Percentiles rank a stretch among this genome's conserved stretches.
Evolutionary conservation across 768 basidiomycete species (phyloP).

Genomic region (Mycena leptocephala): DNA sequence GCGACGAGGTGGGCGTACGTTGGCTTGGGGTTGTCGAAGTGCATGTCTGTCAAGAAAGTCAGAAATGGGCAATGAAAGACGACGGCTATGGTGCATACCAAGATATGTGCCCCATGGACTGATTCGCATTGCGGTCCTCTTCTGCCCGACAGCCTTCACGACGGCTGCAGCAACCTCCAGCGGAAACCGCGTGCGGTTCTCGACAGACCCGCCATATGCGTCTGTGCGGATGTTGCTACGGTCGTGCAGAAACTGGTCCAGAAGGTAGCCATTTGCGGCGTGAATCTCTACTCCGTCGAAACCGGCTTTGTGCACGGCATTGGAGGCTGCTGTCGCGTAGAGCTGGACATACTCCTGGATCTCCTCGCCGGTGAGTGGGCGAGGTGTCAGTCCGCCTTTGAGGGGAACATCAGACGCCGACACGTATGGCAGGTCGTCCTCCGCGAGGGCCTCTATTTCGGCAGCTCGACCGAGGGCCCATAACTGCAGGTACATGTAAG

Average conservation of each 20-base stretch:
- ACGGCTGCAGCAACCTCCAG: conserved; percentile 61
- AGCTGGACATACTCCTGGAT: conserved; percentile 54
- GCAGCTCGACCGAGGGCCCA: conserved; percentile 64
- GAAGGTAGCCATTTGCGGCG: conserved; percentile 48
- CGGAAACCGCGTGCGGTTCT: conserved; percentile 63
- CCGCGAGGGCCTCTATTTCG: conserved; percentile 38
- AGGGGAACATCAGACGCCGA: conserved; percentile 43
- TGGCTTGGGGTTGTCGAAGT: conserved; percentile 58
- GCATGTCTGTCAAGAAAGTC: conserved; percentile 47
- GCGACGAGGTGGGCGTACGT: conserved; percentile 61
- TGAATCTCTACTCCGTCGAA: conserved; percentile 73
- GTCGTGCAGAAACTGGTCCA: conserved; percentile 66
- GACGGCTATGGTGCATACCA: conserved; percentile 36
- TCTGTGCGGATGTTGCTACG: conserved; percentile 57
- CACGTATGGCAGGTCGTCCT: conserved; percentile 46
- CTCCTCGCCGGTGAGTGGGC: conserved; percentile 52
- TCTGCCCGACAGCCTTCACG: conserved; percentile 58
- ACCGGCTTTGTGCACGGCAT: conserved; percentile 63
- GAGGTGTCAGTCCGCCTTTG: conserved; percentile 31
- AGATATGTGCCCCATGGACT: conserved; percentile 56
- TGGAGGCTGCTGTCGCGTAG: conserved; percentile 62
- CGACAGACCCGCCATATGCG: conserved; percentile 46
- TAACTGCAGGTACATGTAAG: conserved; percentile 62
- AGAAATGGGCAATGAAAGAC: conserved; percentile 35
- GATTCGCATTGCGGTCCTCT: conserved; percentile 59